Evolutionary conservation across 2,329 filamentous ascomycete species (phyloP).

Genomic region (Talaromyces sp.): DNA sequence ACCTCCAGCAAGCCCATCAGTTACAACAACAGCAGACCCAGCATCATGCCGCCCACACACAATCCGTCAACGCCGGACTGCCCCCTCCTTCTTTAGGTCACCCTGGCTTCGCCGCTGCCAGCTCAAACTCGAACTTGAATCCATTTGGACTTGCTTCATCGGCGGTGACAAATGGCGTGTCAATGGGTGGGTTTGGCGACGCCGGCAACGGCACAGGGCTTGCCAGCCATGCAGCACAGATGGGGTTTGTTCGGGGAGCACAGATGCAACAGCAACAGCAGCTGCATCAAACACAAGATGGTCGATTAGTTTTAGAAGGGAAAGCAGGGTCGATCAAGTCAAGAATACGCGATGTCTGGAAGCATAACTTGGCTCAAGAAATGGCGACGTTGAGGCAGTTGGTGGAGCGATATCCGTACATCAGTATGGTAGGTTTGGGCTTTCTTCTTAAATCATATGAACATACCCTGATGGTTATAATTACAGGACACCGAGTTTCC

Average conservation of each 20-base stretch:
- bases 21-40: conserved; percentile 42
- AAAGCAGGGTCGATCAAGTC: conserved; percentile 60
- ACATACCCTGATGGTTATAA: background rate
- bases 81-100: conserved; percentile 59
- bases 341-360: conserved; percentile 95
- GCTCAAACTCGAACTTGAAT: conserved; percentile 62
- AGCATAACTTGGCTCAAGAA: conserved; percentile 83
- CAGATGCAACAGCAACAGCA: conserved; percentile 58
- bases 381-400: conserved; percentile 78
- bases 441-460: background rate
- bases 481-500: conserved; percentile 92
- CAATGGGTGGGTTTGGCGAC: conserved; percentile 52
- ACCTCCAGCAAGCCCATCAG: conserved; percentile 49
- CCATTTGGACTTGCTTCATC: conserved; percentile 55
- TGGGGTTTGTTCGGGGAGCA: conserved; percentile 76
- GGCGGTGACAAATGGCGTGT: conserved; percentile 50
- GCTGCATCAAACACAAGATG: conserved; percentile 45
- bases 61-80: conserved; percentile 43
- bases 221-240: conserved; percentile 79
- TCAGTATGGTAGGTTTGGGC: conserved; percentile 76
- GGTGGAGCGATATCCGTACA: conserved; percentile 87
- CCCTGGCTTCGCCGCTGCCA: conserved; percentile 60
- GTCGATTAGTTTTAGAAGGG: conserved; percentile 49
- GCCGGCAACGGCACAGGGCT: conserved; percentile 64
- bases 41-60: conserved; percentile 36